These are phyloP conservation scores for Fomitiporia mediterranea DNA, from an alignment of 1,284 basidiomycete genomes.

Conservation along the genomic window DNA sequence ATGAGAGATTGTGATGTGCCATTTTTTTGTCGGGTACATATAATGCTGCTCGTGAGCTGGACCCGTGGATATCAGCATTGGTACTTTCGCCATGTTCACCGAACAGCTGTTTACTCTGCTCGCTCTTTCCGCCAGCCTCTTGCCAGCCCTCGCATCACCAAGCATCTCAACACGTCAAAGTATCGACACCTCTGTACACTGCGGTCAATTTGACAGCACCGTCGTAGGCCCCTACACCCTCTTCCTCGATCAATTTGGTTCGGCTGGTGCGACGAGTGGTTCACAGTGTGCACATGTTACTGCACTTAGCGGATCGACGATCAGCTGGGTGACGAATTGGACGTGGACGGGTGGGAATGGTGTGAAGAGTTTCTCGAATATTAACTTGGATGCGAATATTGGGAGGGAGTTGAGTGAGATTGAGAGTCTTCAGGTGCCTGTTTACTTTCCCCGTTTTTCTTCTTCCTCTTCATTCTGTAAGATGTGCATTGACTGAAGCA, in stretches of 20 bases:
- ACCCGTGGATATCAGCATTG: too few species aligned
- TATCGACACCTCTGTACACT: constrained; percentile 31
- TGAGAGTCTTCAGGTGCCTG: constrained; percentile 46
- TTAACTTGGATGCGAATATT: constrained; percentile 46
- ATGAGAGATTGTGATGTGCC: too few species aligned
- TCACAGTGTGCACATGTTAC: constrained; percentile 48
- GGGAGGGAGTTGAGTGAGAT: constrained; percentile 52
- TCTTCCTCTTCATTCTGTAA: not conserved
- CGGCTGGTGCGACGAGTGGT: constrained; percentile 38
- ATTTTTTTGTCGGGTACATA: too few species aligned
- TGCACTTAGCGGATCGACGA: constrained; percentile 40
- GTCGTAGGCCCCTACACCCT: constrained; percentile 43
- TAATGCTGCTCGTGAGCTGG: too few species aligned
- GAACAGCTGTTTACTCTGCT: too few species aligned
- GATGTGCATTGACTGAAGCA: not conserved
- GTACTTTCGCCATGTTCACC: too few species aligned
- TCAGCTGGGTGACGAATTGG: constrained; percentile 52
- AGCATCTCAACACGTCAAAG: not conserved
- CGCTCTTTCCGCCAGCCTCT: too few species aligned
- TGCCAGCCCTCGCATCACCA: too few species aligned
- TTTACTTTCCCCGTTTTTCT: constrained; percentile 18
- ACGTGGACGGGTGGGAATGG: constrained; percentile 47
- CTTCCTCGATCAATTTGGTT: constrained; percentile 50
- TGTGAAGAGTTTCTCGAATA: constrained; percentile 61
- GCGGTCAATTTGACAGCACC: constrained; percentile 50